Percentiles rank a stretch among this genome's conserved stretches.
Evolutionary conservation across 768 basidiomycete genomes (phyloP).

Genomic region (Russula olivacea): DNA sequence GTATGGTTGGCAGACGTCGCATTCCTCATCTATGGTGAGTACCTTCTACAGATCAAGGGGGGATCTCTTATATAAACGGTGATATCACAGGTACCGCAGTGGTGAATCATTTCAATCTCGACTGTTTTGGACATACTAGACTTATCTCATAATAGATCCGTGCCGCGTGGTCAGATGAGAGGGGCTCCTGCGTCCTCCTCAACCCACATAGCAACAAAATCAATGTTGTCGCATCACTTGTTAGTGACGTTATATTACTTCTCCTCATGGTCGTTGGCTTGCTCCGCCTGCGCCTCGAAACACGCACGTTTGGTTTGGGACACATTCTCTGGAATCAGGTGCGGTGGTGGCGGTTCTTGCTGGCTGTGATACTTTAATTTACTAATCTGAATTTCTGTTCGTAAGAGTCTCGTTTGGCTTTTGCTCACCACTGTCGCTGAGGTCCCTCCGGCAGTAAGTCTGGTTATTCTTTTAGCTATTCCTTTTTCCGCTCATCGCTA

Average conservation of each 20-base stretch:
- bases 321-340: slow-evolving; percentile 11
- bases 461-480: too few relatives aligned
- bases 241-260: neutral
- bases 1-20: neutral
- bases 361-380: neutral
- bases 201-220: neutral
- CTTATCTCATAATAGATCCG: neutral
- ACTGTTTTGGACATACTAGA: too few relatives aligned
- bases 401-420: slow-evolving; percentile 5
- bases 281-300: neutral
- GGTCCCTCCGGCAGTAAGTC: neutral
- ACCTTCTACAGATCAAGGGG: neutral
- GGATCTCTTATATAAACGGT: neutral
- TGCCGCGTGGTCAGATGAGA: neutral
- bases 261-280: neutral
- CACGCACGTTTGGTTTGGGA: neutral
- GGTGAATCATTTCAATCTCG: neutral
- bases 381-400: neutral
- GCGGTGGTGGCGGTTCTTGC: neutral
- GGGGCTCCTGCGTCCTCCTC: neutral
- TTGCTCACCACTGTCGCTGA: neutral
- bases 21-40: slow-evolving; percentile 10
- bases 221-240: neutral
- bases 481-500: neutral
- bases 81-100: neutral